phyloP scores from a whole-genome alignment of 2,329 filamentous ascomycete species.

The Ilyonectria destructans region DNA sequence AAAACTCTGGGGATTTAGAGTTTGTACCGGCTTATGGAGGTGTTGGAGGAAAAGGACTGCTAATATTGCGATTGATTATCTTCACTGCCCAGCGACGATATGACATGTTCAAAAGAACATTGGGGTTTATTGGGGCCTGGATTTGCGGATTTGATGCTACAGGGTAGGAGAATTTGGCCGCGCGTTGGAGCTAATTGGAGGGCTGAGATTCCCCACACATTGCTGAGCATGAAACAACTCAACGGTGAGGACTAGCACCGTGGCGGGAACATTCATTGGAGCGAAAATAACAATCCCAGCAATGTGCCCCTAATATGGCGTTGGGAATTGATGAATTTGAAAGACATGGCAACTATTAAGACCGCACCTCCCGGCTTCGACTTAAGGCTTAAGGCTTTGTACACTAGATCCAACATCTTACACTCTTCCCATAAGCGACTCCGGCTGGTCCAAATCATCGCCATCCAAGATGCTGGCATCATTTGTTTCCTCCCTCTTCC shows the following conservation, averaged over 20 bases:
- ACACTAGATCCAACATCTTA: not conserved
- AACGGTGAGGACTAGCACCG: conserved; percentile 8
- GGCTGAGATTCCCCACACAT: not conserved
- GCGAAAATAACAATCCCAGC: conserved; percentile 19
- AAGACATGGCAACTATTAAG: not conserved
- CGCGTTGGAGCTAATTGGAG: conserved; percentile 7
- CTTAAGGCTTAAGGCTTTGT: too few relatives aligned
- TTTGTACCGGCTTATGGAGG: too few relatives aligned
- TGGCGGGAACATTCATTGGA: conserved; percentile 21
- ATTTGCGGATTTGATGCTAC: not conserved
- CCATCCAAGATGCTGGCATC: conserved; percentile 38
- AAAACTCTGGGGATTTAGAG: not conserved
- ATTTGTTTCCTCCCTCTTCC: conserved; percentile 22
- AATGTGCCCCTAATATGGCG: not conserved
- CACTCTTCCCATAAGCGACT: not conserved
- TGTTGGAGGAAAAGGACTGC: too few relatives aligned
- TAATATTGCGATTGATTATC: too few relatives aligned
- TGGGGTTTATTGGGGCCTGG: too few relatives aligned
- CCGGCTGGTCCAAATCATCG: not conserved
- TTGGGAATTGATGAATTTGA: conserved; percentile 2
- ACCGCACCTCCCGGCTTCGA: not conserved
- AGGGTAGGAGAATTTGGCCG: not conserved
- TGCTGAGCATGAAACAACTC: not conserved
- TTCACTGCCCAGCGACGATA: too few relatives aligned
- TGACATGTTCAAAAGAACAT: too few relatives aligned